Conservation (phyloP, 148 eudicot species). For the Chenopodium suecicum region DNA sequence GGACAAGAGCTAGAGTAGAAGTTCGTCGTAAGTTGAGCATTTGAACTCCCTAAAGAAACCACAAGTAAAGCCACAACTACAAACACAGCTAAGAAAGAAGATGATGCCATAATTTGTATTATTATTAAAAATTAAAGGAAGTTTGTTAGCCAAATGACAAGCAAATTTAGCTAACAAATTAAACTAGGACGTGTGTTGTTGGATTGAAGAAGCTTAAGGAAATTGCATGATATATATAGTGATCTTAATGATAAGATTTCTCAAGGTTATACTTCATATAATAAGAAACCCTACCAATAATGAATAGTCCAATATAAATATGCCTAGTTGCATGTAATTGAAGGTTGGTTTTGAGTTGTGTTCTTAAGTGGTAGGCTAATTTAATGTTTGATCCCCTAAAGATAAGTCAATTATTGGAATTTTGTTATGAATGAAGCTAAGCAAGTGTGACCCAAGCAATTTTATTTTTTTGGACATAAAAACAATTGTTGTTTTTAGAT, state of each 20-base stretch:
- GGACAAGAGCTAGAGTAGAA: conserved; percentile 76
- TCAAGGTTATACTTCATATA: background rate
- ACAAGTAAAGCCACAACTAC: conserved; percentile 24
- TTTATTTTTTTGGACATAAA: too few relatives aligned
- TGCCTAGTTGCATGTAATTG: conserved; percentile 3
- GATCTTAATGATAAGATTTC: background rate
- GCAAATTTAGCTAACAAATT: background rate
- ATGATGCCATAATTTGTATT: conserved; percentile 37
- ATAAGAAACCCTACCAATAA: conserved; percentile 8
- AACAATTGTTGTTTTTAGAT: too few relatives aligned
- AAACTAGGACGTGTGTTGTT: background rate
- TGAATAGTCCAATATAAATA: too few relatives aligned
- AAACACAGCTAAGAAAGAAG: conserved; percentile 23
- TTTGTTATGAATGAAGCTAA: too few relatives aligned
- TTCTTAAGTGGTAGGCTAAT: conserved; percentile 1
- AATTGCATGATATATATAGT: conserved; percentile 22
- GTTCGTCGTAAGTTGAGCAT: conserved; percentile 58
- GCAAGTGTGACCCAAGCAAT: too few relatives aligned
- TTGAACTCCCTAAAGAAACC: conserved; percentile 39
- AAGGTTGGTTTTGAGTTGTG: background rate
- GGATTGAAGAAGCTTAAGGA: background rate
- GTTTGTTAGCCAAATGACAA: background rate
- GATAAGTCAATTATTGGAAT: background rate
- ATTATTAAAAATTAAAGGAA: background rate
- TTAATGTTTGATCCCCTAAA: background rate